These are phyloP conservation scores for Colletotrichum australisinense DNA, from an alignment of 2,329 filamentous ascomycete genomes.

Conservation along the genomic window DNA sequence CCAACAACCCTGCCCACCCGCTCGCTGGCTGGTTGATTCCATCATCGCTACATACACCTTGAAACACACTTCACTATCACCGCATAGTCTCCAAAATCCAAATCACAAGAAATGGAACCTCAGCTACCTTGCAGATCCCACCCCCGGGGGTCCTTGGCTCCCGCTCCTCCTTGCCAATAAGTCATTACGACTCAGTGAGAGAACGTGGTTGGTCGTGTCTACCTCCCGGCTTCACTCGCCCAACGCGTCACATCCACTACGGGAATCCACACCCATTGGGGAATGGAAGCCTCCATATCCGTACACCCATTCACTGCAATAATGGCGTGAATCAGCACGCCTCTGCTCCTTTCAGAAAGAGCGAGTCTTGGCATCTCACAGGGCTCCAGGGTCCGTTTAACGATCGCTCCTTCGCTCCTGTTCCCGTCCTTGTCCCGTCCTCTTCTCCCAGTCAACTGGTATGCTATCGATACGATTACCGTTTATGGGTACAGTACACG, in stretches of 20 bases:
- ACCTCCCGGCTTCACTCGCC: slow-evolving; percentile 7
- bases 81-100: no score
- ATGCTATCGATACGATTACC: background rate
- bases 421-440: background rate
- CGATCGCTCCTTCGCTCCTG: slow-evolving; percentile 1
- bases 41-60: background rate
- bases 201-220: background rate
- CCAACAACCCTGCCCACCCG: background rate
- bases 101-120: background rate
- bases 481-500: slow-evolving; percentile 5
- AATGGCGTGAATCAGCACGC: slow-evolving; percentile 14
- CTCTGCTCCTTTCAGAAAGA: background rate
- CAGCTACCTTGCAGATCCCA: background rate
- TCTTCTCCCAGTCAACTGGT: background rate
- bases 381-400: background rate
- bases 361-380: background rate
- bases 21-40: background rate
- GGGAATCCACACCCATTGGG: background rate
- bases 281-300: background rate
- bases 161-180: background rate
- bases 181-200: background rate
- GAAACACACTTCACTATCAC: background rate
- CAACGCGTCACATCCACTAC: slow-evolving; percentile 12
- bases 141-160: background rate
- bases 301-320: slow-evolving; percentile 24